Base-by-base conservation (phyloP, 2,329 filamentous ascomycete genomes). In the Epichloe baconii region DNA sequence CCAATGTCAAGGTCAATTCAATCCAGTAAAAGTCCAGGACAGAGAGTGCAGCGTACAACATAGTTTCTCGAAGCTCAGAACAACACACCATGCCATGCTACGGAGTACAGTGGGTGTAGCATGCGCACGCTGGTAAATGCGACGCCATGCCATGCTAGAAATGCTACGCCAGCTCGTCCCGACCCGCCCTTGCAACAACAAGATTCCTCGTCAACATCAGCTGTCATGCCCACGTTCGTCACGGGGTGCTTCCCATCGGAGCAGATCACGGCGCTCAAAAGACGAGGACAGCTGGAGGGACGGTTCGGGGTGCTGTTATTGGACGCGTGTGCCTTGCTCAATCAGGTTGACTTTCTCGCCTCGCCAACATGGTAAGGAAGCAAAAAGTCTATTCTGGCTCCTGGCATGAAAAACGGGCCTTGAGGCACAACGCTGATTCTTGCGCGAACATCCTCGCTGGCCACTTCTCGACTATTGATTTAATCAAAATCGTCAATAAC, bases 181-280 rank as follows among this genome's bases (percentile, higher is more conserved):
- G 44, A 23, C 44, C 37, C 37, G 49, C 36, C 43, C 49, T 26
- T 23, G 26, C 49, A 12, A 42, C 34, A 10, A 50, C 37, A 23
- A 47, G 49, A 47, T 47, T 47, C 49, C 44, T 31, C 31, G n/a
- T 43, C 15, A 23, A 40, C 38, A 43, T 47, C 37, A 51, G 23
- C 49, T 47, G 49, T 44, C 37, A 47, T 47, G 49, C 48, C 48
- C 41, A 38, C 40, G 40, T n/a, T 49, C 41, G n/a, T n/a, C n/a
- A n/a, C n/a, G n/a, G n/a, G n/a, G n/a, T n/a, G n/a, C n/a, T n/a
- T n/a, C n/a, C n/a, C n/a, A n/a, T n/a, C n/a, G n/a, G n/a, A n/a
- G n/a, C n/a, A n/a, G n/a, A n/a, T n/a, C n/a, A n/a, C n/a, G n/a
- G n/a, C n/a, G n/a, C n/a, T n/a, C n/a, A n/a, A n/a, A n/a, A n/a